These are phyloP conservation scores for Fusarium pseudoanthophilum DNA, from an alignment of 2,329 filamentous ascomycete species.

Conservation along the genomic window DNA sequence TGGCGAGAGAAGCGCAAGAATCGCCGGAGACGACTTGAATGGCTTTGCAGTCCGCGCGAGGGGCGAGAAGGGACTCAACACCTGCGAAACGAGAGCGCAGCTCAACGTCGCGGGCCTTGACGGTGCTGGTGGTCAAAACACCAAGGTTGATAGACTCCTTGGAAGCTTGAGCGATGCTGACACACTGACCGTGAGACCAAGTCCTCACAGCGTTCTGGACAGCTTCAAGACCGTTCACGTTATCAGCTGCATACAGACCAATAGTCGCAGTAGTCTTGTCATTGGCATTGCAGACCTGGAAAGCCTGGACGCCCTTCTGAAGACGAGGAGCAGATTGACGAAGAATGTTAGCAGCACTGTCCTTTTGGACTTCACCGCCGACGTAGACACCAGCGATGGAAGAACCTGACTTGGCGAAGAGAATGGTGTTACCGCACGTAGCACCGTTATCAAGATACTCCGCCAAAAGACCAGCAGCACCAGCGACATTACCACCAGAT, in stretches of 20 bases:
- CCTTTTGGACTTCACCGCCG: constrained; percentile 40
- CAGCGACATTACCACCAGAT: constrained; percentile 19
- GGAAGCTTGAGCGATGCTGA: constrained; percentile 6
- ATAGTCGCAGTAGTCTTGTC: constrained; percentile 35
- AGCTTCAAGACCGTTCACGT: constrained; percentile 19
- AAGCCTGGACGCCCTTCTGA: constrained; percentile 28
- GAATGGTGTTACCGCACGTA: constrained; percentile 35
- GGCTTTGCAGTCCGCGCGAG: constrained; percentile 37
- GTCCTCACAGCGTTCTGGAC: constrained; percentile 33
- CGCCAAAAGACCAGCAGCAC: constrained; percentile 28
- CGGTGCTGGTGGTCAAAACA: constrained; percentile 23
- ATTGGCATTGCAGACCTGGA: constrained; percentile 35
- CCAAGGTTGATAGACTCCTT: constrained; percentile 26
- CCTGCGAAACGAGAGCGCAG: constrained; percentile 32
- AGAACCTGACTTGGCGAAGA: constrained; percentile 41
- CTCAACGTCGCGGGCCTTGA: constrained; percentile 29
- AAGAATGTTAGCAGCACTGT: constrained; percentile 27
- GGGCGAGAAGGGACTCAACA: constrained; percentile 22
- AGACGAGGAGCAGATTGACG: constrained; percentile 23
- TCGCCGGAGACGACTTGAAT: constrained; percentile 51
- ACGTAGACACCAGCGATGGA: constrained; percentile 39
- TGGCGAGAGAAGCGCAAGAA: constrained; percentile 51
- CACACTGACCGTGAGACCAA: constrained; percentile 39
- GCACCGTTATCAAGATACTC: constrained; percentile 35
- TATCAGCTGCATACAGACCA: constrained; percentile 35